Evolutionary conservation across 495 filamentous ascomycete genomes (phyloP), one percentile per base, ranked within the genome.

Genomic region (Collariella sp.): DNA sequence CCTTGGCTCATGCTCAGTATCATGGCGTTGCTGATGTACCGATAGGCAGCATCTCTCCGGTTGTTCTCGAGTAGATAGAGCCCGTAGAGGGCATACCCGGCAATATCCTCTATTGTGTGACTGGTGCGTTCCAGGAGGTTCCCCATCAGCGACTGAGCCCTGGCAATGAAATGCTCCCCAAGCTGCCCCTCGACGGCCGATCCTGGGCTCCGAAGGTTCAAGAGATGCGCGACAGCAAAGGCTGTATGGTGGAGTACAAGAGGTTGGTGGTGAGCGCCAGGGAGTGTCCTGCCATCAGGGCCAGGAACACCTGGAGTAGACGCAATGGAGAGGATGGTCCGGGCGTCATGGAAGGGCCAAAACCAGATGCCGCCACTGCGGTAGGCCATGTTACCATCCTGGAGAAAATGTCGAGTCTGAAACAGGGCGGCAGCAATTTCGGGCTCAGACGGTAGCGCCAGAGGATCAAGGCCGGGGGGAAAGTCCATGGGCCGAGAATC

Each of bases 51-150:
- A 39, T 74, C 72, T 42, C 69, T 54, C 7, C 72, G 62, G 57
- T 74, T 69, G 38, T 62, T 63, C 48, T 72, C 72, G 26, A 73
- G 40, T 11, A 71, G 50, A 44, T 72, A 75, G 13, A 70, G 52
- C 2, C 64, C 61, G 67, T 73, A 69, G 46, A 76, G 61, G 0
- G 62, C 61, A 34, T 72, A 41, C n/a, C 55, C 58, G 6, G 66
- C 57, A 9, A 74, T 58, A 38, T 73, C 68, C 20, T 53, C 50
- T 7, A 57, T 58, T 18, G 62, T 65, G 54, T 58, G 63, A 1
- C 52, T 62, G 12, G 60, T 57, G 18, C 63, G 50, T 42, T 73
- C 67, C 7, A 73, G 59, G 2, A 67, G 65, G 41, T 70, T 69
- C 6, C 67, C 70, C 16, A 74, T 57, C 4, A 73, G 59, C 26